Conservation (phyloP, 1,284 basidiomycete species). For the Melampsora medusae region DNA sequence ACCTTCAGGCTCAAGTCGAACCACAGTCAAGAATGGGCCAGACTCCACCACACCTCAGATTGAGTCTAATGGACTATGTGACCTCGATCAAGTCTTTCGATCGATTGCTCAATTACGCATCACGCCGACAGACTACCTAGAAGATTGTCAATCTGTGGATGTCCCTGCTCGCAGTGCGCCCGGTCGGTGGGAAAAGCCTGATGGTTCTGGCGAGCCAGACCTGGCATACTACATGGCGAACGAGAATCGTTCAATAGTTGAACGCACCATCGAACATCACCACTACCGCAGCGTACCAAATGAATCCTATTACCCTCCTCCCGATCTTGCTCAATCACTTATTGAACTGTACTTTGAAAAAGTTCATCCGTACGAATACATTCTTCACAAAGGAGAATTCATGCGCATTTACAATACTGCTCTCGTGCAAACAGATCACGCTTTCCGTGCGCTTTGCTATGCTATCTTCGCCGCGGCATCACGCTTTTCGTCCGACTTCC, state of each 20-base stretch:
- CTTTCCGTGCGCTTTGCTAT: conserved; percentile 30
- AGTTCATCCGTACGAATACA: conserved; percentile 9
- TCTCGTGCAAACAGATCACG: background rate
- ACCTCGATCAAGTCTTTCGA: background rate
- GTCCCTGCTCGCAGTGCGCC: background rate
- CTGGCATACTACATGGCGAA: background rate
- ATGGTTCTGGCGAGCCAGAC: conserved; percentile 3
- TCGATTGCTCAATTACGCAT: background rate
- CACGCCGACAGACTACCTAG: background rate
- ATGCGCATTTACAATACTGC: conserved; percentile 1
- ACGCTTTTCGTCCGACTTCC: conserved; percentile 15
- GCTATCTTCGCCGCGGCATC: conserved; percentile 20
- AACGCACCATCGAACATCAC: background rate
- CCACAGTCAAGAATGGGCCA: background rate
- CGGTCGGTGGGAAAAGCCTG: background rate
- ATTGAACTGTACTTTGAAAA: conserved; percentile 18
- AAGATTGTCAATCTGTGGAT: background rate
- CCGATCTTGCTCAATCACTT: conserved; percentile 1
- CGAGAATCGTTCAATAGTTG: background rate
- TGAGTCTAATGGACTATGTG: background rate
- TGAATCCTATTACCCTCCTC: conserved; percentile 2
- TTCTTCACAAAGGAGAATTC: conserved; percentile 16
- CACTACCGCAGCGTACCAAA: too few species aligned
- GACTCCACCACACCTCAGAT: background rate
- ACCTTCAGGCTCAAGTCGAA: background rate